These are phyloP conservation scores for Cyberlindnera maritima DNA, from an alignment of 805 yeast species.

Conservation along the genomic window DNA sequence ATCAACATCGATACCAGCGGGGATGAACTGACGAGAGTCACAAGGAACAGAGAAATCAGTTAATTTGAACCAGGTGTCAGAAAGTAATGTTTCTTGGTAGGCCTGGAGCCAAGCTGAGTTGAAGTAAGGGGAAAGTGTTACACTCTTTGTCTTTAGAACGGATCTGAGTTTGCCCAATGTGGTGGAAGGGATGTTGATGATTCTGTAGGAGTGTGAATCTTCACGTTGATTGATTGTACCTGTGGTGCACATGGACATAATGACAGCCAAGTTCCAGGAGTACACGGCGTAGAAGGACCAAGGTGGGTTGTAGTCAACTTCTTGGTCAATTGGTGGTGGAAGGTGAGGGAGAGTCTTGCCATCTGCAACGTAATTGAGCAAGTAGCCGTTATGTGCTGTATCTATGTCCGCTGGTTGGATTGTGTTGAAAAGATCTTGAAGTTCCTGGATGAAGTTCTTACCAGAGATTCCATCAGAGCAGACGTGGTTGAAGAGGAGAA, in stretches of 20 bases:
- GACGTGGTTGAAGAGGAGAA: constrained; percentile 21
- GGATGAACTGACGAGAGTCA: constrained; percentile 20
- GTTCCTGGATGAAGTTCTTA: constrained; percentile 15
- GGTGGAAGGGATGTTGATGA: constrained; percentile 10
- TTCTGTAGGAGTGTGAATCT: constrained; percentile 12
- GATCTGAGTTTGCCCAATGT: not conserved
- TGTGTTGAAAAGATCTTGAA: constrained; percentile 9
- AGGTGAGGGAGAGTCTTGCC: constrained; percentile 7
- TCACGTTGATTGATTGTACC: constrained; percentile 2
- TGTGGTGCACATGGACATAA: constrained; percentile 3
- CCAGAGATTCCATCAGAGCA: constrained; percentile 23
- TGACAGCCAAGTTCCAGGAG: constrained; percentile 5
- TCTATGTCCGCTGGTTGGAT: not conserved
- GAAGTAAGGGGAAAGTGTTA: constrained; percentile 22
- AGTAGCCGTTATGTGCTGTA: not conserved
- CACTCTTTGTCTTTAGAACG: not conserved
- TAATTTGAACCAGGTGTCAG: constrained; percentile 6
- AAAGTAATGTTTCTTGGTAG: constrained; percentile 2
- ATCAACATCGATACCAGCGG: constrained; percentile 8
- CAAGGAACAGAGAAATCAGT: constrained; percentile 21
- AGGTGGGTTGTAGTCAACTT: constrained; percentile 17
- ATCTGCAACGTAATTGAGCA: constrained; percentile 17
- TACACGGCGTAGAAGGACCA: constrained; percentile 12
- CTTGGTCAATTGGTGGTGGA: constrained; percentile 19
- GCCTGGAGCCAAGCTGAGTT: constrained; percentile 22